Evolutionary conservation across 495 filamentous ascomycete genomes (phyloP).

Genomic region (Pyrenopolyporus hunteri): DNA sequence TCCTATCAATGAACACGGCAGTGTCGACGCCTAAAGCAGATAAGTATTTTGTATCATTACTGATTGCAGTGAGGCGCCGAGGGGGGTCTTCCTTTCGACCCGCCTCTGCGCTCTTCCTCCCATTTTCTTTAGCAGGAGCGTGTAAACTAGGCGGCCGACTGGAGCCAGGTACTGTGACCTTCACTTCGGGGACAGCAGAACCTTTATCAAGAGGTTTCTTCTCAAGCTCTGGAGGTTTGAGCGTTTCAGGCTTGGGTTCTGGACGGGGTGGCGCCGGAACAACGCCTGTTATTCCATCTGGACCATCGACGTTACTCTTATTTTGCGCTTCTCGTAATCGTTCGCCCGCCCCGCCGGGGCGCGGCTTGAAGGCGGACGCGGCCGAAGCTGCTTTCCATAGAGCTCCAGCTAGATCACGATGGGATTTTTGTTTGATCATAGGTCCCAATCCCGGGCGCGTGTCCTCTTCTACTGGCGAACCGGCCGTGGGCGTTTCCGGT

Average conservation of each 20-base stretch:
- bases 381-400: conserved; percentile 85
- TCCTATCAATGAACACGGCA: conserved; percentile 68
- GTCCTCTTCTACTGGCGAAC: conserved; percentile 53
- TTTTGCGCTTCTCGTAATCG: conserved; percentile 63
- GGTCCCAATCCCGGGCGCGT: conserved; percentile 81
- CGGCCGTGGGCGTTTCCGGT: conserved; percentile 31
- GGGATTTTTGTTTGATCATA: conserved; percentile 80
- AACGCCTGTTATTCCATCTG: conserved; percentile 87
- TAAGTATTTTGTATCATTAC: conserved; percentile 80
- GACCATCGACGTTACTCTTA: conserved; percentile 61
- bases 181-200: conserved; percentile 56
- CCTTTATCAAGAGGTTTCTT: conserved; percentile 44
- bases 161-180: conserved; percentile 52
- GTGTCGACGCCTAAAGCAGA: conserved; percentile 76
- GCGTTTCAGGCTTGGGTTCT: conserved; percentile 31
- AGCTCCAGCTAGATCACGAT: conserved; percentile 72
- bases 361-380: conserved; percentile 80
- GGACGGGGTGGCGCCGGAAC: conserved; percentile 73
- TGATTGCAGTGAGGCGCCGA: conserved; percentile 66
- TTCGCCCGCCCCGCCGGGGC: conserved; percentile 80
- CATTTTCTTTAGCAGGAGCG: conserved; percentile 50
- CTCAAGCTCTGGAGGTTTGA: conserved; percentile 34
- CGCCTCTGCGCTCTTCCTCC: conserved; percentile 48
- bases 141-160: conserved; percentile 46
- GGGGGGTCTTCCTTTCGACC: conserved; percentile 43